These are phyloP conservation scores for Irpex rosettiformis DNA, from an alignment of 1,284 basidiomycete species.

Conservation along the genomic window DNA sequence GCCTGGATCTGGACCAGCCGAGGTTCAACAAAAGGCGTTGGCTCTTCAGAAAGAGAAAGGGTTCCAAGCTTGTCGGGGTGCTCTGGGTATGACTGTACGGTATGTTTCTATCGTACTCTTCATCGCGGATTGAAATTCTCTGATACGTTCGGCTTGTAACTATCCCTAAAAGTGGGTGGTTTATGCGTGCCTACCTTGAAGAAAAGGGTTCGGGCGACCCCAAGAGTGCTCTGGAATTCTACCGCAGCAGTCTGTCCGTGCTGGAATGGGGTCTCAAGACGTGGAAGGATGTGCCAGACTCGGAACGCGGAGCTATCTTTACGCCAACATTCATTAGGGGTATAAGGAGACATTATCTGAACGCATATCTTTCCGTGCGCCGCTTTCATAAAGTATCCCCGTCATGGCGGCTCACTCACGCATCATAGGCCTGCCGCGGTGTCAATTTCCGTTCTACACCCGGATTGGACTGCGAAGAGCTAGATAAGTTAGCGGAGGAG, in stretches of 20 bases:
- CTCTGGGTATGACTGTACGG: neutral
- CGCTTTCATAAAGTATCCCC: neutral
- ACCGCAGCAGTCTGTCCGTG: slow-evolving; percentile 14
- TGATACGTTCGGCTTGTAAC: neutral
- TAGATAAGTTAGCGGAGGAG: too few species aligned
- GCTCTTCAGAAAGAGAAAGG: neutral
- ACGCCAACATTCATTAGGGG: slow-evolving; percentile 30
- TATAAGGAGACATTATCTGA: slow-evolving; percentile 29
- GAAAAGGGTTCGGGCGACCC: neutral
- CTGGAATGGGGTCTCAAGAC: slow-evolving; percentile 37
- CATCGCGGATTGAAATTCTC: neutral
- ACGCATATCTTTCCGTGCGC: slow-evolving; percentile 30
- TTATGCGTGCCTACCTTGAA: neutral
- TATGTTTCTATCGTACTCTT: neutral
- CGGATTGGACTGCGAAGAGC: too few species aligned
- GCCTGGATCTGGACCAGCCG: too few species aligned
- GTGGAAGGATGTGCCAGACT: slow-evolving; percentile 33
- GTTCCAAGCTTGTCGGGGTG: neutral
- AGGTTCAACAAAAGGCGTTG: neutral
- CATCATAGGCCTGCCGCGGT: too few species aligned
- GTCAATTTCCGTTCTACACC: too few species aligned
- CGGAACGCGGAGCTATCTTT: slow-evolving; percentile 31
- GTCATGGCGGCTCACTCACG: neutral
- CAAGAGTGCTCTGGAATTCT: neutral
- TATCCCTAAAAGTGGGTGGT: neutral